phyloP scores from a whole-genome alignment of 2,329 filamentous ascomycete species.

The Sporothrix dimorphospora region DNA sequence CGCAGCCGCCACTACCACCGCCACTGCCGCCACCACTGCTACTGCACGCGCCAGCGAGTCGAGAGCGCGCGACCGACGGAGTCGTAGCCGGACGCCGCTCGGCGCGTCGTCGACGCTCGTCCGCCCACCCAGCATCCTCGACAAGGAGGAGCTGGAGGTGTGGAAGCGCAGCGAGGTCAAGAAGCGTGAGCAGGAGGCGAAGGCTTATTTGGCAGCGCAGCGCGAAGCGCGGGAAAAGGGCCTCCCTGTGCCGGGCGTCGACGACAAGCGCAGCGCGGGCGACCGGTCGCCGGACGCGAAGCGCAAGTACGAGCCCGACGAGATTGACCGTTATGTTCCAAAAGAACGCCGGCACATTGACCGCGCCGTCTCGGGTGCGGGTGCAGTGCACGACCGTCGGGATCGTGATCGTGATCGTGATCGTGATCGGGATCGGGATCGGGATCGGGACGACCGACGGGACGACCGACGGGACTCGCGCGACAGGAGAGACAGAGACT shows the following conservation, averaged over 20 bases:
- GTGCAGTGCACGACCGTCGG: constrained; percentile 1
- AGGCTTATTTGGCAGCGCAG: constrained; percentile 65
- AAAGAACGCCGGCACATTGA: constrained; percentile 45
- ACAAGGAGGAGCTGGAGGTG: constrained; percentile 55
- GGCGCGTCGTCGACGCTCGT: constrained; percentile 32
- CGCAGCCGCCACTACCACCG: not conserved
- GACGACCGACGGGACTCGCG: constrained; percentile 32
- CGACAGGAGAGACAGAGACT: constrained; percentile 33
- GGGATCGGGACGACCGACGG: constrained; percentile 38
- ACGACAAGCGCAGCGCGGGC: constrained; percentile 49
- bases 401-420: constrained; percentile 41
- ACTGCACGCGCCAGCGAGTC: constrained; percentile 22
- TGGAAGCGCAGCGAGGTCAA: constrained; percentile 65
- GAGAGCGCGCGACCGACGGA: constrained; percentile 40
- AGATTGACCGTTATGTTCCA: constrained; percentile 55
- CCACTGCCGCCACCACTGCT: not conserved
- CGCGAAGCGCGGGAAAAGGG: constrained; percentile 64
- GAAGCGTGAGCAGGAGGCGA: constrained; percentile 65
- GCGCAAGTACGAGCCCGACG: constrained; percentile 45
- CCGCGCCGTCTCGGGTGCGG: constrained; percentile 36
- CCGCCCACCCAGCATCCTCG: constrained; percentile 47
- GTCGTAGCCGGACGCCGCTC: constrained; percentile 47
- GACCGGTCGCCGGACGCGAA: constrained; percentile 51
- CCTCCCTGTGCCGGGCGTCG: constrained; percentile 60
- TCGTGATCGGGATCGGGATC: constrained; percentile 37